Percentiles rank a stretch among this genome's conserved stretches.
These are phyloP conservation scores for Heterobasidion occidentale DNA, from an alignment of 1,284 basidiomycete genomes.

Conservation along the genomic window DNA sequence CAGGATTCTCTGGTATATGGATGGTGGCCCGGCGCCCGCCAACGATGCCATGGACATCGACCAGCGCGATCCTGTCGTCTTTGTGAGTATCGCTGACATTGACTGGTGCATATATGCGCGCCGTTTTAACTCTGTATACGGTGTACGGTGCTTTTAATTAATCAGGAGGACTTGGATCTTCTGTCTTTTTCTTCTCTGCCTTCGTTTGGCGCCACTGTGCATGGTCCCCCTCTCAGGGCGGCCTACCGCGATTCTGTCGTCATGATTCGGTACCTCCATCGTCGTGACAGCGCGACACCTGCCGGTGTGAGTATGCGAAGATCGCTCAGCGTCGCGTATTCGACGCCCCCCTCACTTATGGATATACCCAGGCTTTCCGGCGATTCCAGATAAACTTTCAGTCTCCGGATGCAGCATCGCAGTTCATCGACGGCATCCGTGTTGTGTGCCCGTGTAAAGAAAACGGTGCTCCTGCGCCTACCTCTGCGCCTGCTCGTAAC, in stretches of 20 bases:
- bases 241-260: conserved; percentile 66
- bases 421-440: conserved; percentile 55
- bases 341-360: too few relatives aligned
- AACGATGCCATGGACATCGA: conserved; percentile 26
- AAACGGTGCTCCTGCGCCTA: conserved; percentile 22
- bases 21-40: conserved; percentile 12
- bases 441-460: conserved; percentile 66
- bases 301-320: not conserved
- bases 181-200: conserved; percentile 42
- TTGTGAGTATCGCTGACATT: conserved; percentile 37
- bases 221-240: conserved; percentile 64
- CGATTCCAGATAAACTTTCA: conserved; percentile 69
- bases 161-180: conserved; percentile 62
- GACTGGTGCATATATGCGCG: conserved; percentile 5
- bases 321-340: conserved; percentile 23
- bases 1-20: conserved; percentile 55
- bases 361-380: conserved; percentile 32
- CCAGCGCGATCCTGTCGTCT: conserved; percentile 43
- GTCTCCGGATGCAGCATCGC: conserved; percentile 34
- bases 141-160: too few relatives aligned
- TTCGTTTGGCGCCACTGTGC: conserved; percentile 14
- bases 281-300: conserved; percentile 16
- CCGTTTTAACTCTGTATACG: conserved; percentile 17
- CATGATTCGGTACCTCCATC: conserved; percentile 64
- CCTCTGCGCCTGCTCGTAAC: conserved; percentile 2